Percentiles rank a stretch among this genome's conserved stretches.
Conservation (phyloP, 108 stramenopile genomes). For the Skeletonema potamos region DNA sequence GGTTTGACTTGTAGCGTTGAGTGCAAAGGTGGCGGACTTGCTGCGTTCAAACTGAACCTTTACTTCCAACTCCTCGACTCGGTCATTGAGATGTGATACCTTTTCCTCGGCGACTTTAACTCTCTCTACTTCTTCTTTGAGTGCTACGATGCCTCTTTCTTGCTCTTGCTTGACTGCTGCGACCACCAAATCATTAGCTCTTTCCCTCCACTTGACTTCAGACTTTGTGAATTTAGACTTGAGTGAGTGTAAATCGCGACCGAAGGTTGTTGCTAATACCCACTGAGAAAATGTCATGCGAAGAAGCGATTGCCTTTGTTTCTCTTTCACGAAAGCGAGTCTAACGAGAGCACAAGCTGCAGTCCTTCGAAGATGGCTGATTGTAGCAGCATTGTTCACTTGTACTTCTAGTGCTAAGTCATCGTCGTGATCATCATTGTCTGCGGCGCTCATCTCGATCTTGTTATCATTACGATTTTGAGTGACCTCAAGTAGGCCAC, state of each 20-base stretch:
- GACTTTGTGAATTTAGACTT: slow-evolving; percentile 10
- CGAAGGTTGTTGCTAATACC: slow-evolving; percentile 6
- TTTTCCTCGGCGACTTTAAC: neutral
- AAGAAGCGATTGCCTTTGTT: neutral
- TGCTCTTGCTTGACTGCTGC: slow-evolving; percentile 2
- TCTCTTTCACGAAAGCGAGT: neutral
- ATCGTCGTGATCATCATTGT: neutral
- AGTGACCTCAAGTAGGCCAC: neutral
- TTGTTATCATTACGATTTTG: neutral
- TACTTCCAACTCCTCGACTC: slow-evolving; percentile 6
- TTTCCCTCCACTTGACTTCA: slow-evolving; percentile 10
- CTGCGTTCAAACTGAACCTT: slow-evolving; percentile 7
- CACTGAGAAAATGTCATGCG: slow-evolving; percentile 28
- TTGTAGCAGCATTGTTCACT: neutral
- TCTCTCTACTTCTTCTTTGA: neutral
- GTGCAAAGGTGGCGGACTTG: neutral
- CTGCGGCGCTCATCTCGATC: neutral
- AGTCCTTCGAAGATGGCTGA: neutral
- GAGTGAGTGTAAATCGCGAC: neutral
- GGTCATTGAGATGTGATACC: neutral
- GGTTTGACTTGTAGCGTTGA: neutral
- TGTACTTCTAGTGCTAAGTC: neutral
- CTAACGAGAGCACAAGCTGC: slow-evolving; percentile 3
- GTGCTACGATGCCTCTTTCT: neutral
- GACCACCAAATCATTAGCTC: slow-evolving; percentile 22